Percentiles rank a stretch among this genome's conserved stretches.
Conservation (phyloP, 1,284 basidiomycete species). For the Ceratorhiza oryzae-sativae region DNA sequence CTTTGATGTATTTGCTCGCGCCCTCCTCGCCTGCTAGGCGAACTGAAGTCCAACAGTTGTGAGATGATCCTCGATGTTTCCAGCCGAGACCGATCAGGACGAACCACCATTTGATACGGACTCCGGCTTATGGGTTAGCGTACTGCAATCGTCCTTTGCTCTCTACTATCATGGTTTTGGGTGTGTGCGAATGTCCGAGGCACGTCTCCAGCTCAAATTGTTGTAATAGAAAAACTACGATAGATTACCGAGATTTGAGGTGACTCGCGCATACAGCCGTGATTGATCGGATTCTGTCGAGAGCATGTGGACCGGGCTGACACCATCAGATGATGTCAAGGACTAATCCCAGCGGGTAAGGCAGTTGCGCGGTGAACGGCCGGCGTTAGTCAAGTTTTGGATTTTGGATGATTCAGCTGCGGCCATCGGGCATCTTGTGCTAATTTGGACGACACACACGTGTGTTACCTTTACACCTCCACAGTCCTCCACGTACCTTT, state of each 20-base stretch:
- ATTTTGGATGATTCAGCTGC: background rate
- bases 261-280: background rate
- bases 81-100: conserved; percentile 47
- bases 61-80: conserved; percentile 49
- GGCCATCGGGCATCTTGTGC: conserved; percentile 2
- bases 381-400: background rate
- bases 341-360: background rate
- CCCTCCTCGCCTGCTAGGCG: conserved; percentile 46
- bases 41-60: conserved; percentile 49
- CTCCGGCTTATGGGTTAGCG: too few species aligned
- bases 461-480: conserved; percentile 5
- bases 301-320: background rate
- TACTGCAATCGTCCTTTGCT: too few species aligned
- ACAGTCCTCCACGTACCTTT: conserved; percentile 12
- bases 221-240: too few species aligned
- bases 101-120: conserved; percentile 41
- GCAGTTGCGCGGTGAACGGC: background rate
- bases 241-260: too few species aligned
- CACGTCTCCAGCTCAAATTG: too few species aligned
- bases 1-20: conserved; percentile 46
- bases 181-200: too few species aligned
- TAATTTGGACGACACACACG: conserved; percentile 3
- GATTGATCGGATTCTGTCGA: background rate
- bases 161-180: too few species aligned
- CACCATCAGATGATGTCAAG: background rate